These are phyloP conservation scores for Botryotinia calthae DNA, from an alignment of 2,329 filamentous ascomycete genomes.

Conservation along the genomic window DNA sequence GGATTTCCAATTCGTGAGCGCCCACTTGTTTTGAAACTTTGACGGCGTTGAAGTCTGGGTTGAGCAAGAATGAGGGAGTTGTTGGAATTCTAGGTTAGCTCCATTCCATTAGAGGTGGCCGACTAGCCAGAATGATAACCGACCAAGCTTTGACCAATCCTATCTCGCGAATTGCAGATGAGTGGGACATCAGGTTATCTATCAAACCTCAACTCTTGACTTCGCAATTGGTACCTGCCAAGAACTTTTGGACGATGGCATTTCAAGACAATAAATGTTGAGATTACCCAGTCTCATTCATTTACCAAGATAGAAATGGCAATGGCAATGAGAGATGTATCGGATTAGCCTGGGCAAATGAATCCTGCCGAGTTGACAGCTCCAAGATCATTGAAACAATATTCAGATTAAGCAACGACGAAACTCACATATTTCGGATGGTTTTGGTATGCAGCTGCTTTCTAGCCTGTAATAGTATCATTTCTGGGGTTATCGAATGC, in stretches of 20 bases:
- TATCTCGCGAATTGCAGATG: neutral
- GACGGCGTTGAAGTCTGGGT: neutral
- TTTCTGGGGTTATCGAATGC: neutral
- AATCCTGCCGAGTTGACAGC: neutral
- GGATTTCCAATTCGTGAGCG: neutral
- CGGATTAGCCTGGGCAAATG: neutral
- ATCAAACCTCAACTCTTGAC: neutral
- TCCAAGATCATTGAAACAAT: neutral
- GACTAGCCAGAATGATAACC: neutral
- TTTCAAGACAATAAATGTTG: neutral
- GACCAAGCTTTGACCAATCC: neutral
- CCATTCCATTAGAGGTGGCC: neutral
- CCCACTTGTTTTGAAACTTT: neutral
- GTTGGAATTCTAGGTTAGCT: neutral
- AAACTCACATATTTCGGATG: neutral
- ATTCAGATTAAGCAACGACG: neutral
- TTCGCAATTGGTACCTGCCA: neutral
- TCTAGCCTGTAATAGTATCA: neutral
- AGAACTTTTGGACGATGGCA: neutral
- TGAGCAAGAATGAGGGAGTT: conserved; percentile 13
- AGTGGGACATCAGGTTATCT: neutral
- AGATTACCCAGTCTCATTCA: too few relatives aligned
- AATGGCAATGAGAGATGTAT: neutral
- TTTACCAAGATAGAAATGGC: too few relatives aligned
- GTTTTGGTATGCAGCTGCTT: neutral